Conservation (phyloP, 257 asterid species). For the Ophiorrhiza pumila region DNA sequence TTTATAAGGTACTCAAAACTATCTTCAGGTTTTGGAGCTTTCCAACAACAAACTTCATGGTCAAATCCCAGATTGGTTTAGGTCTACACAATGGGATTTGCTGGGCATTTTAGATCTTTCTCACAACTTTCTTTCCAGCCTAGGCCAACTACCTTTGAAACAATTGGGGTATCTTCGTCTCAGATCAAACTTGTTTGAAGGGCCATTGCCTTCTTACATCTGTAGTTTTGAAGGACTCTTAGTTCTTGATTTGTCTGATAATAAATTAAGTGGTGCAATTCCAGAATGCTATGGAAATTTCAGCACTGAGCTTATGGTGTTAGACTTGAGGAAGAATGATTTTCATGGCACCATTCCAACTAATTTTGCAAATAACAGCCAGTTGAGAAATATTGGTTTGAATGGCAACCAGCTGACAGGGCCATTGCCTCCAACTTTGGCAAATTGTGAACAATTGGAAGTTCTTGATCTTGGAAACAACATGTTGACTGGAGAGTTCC, state of each 20-base stretch:
- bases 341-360: constrained; percentile 8
- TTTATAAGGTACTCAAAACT: background rate
- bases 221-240: background rate
- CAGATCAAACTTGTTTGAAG: background rate
- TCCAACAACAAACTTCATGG: background rate
- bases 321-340: constrained; percentile 3
- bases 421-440: constrained; percentile 9
- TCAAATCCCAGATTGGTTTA: background rate
- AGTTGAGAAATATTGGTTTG: constrained; percentile 7
- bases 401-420: constrained; percentile 8
- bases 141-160: background rate
- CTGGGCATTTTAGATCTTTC: background rate
- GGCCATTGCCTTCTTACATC: constrained; percentile 9
- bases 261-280: constrained; percentile 9
- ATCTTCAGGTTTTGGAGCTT: background rate
- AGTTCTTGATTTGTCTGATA: background rate
- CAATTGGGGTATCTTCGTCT: background rate
- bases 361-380: background rate
- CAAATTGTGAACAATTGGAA: constrained; percentile 9
- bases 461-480: constrained; percentile 24
- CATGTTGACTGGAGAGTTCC: constrained; percentile 22
- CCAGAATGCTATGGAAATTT: constrained; percentile 14
- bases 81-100: background rate
- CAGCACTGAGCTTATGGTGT: background rate
- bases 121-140: background rate